Percentiles rank a stretch among this genome's conserved stretches.
Conservation (phyloP, 2,329 filamentous ascomycete species). For the Fusarium paranaense region DNA sequence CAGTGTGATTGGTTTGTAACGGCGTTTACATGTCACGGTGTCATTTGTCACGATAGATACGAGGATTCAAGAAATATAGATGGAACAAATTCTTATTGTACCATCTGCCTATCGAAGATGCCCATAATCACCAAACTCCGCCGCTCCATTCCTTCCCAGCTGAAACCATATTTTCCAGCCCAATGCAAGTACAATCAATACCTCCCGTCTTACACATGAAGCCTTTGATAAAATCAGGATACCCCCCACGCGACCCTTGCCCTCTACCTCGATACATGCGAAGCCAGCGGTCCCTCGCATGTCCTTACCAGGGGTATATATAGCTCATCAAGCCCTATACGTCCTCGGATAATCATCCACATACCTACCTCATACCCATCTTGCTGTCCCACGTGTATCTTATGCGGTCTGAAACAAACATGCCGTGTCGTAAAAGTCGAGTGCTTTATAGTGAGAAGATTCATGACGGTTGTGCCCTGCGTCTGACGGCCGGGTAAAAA, state of each 20-base stretch:
- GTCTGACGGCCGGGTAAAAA: constrained; percentile 30
- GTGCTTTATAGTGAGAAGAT: constrained; percentile 40
- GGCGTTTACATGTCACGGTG: no score
- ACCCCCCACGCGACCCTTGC: constrained; percentile 23
- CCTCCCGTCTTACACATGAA: constrained; percentile 38
- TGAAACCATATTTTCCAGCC: constrained; percentile 44
- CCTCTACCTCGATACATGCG: constrained; percentile 12
- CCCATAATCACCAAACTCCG: constrained; percentile 49
- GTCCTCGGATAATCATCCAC: constrained; percentile 12
- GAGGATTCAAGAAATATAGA: constrained; percentile 1
- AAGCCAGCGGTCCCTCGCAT: constrained; percentile 4
- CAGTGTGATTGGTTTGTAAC: not conserved
- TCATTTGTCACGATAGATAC: constrained; percentile 2
- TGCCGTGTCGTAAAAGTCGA: constrained; percentile 44
- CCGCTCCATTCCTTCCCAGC: constrained; percentile 47
- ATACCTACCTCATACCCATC: constrained; percentile 14
- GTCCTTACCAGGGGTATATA: constrained; percentile 35
- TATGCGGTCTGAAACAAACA: constrained; percentile 36
- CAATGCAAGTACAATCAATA: constrained; percentile 44
- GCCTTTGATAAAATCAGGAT: constrained; percentile 18
- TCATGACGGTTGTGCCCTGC: constrained; percentile 44
- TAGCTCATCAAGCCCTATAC: constrained; percentile 34
- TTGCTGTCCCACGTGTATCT: constrained; percentile 30
- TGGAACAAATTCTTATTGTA: constrained; percentile 40
- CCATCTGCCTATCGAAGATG: constrained; percentile 42